phyloP scores from a whole-genome alignment of 768 basidiomycete species.

The Macrocybe gigantea region DNA sequence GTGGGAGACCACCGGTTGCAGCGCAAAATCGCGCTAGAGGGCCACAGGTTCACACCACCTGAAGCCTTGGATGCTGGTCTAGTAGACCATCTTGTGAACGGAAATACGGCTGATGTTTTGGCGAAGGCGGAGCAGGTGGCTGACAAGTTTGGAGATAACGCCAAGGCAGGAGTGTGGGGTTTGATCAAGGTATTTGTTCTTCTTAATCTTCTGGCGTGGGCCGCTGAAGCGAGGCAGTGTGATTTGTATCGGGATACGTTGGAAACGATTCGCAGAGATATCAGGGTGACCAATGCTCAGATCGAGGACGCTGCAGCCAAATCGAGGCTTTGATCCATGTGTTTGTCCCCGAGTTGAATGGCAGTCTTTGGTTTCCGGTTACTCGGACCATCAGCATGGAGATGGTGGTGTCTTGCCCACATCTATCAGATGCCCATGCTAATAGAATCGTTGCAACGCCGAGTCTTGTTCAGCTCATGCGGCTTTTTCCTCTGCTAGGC shows the following conservation, averaged over 20 bases:
- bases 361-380: too few relatives aligned
- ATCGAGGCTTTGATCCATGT: conserved; percentile 30
- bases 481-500: too few relatives aligned
- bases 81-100: conserved; percentile 63
- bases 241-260: conserved; percentile 55
- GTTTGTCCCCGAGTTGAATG: too few relatives aligned
- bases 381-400: too few relatives aligned
- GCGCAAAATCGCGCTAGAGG: conserved; percentile 76
- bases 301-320: conserved; percentile 48
- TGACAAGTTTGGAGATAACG: conserved; percentile 40
- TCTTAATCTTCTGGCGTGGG: conserved; percentile 1
- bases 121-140: conserved; percentile 62
- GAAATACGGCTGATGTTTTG: conserved; percentile 54
- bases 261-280: conserved; percentile 32
- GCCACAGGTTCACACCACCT: conserved; percentile 66
- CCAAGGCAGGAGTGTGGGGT: conserved; percentile 64
- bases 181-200: conserved; percentile 50
- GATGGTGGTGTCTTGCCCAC: too few relatives aligned
- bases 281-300: conserved; percentile 24
- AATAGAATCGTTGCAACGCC: too few relatives aligned
- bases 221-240: conserved; percentile 24
- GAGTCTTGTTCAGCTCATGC: too few relatives aligned
- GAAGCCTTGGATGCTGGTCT: conserved; percentile 66
- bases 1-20: conserved; percentile 50
- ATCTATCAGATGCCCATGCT: too few relatives aligned